phyloP scores from a whole-genome alignment of 2,329 filamentous ascomycete genomes.

The Ambrosiella cleistominuta region DNA sequence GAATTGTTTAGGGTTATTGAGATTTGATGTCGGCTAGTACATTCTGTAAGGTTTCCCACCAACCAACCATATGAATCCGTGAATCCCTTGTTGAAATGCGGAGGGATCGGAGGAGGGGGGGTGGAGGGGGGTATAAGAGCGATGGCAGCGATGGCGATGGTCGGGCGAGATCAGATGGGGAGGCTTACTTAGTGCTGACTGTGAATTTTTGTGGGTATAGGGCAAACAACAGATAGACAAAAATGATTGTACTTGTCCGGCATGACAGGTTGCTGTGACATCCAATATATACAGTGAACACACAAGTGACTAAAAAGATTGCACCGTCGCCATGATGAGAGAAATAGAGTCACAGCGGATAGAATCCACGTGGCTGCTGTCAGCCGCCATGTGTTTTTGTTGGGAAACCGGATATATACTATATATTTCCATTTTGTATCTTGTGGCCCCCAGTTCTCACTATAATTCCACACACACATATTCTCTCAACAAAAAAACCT shows the following conservation, averaged over 20 bases:
- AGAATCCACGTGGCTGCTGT: background rate
- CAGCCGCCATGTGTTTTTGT: background rate
- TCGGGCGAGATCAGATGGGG: background rate
- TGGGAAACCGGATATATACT: background rate
- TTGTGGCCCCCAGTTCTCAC: background rate
- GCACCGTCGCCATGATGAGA: background rate
- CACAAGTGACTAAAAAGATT: background rate
- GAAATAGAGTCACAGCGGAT: background rate
- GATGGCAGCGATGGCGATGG: background rate
- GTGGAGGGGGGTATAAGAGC: background rate
- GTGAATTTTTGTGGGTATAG: no score
- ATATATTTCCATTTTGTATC: background rate
- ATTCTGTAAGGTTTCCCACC: no score
- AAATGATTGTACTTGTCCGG: no score
- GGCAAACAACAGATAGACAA: no score
- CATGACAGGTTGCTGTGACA: no score
- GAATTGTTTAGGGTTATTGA: no score
- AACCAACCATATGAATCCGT: no score
- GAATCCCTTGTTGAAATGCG: no score
- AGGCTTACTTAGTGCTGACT: background rate
- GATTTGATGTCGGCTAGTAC: no score
- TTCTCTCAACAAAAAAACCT: background rate
- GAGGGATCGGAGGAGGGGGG: background rate
- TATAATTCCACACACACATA: background rate
- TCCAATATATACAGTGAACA: no score